Base-by-base conservation (phyloP, 768 basidiomycete genomes). In the Infundibulicybe gibba region DNA sequence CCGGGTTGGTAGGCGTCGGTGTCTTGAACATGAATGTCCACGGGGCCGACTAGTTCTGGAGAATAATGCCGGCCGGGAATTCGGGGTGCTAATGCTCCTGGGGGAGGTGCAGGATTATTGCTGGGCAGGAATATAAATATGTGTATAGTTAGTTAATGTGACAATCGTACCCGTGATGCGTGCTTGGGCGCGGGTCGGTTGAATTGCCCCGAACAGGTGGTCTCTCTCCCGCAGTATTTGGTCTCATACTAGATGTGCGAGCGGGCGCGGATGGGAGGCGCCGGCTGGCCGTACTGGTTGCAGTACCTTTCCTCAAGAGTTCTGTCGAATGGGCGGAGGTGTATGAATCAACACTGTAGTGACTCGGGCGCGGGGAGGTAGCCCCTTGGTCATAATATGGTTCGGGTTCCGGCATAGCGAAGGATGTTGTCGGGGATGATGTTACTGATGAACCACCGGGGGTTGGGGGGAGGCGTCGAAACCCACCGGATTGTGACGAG, bases 401-500 rank as follows among this genome's bases (percentile, higher is more conserved):
- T 31, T 74, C 69, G 1, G 76, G 69, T 50, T 72, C 72, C 2
- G 74, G 73, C 68, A 75, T 75, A 10, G 58, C n/a, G 30, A 63
- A 55, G 14, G 63, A 33, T 5, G 47, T 51, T 11, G 56, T 55
- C 21, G 64, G 52, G 8, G 62, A 58, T 17, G 58, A 45, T 5
- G 57, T 54, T 12, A 61, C 54, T 15, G 66, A 60, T n/a, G 70
- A 61, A 25, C 51, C 44, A 20, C 59, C 66, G 31, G 76, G 76
- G 6, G 73, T 75, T 20, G 71, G 74, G 5, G 76, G 76, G 31
- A 77, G 61, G 37, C 70, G 69, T 43, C 75, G 66, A 38, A 62
- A 52, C 42, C 55, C 52, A 47, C 61, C 55, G 41, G 64, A 46
- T 54, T 56, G 59, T 49, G 60, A 51, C 40, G 64, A 62, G 30